These are phyloP conservation scores for Collybiopsis confluens DNA, from an alignment of 768 basidiomycete genomes.

Conservation along the genomic window DNA sequence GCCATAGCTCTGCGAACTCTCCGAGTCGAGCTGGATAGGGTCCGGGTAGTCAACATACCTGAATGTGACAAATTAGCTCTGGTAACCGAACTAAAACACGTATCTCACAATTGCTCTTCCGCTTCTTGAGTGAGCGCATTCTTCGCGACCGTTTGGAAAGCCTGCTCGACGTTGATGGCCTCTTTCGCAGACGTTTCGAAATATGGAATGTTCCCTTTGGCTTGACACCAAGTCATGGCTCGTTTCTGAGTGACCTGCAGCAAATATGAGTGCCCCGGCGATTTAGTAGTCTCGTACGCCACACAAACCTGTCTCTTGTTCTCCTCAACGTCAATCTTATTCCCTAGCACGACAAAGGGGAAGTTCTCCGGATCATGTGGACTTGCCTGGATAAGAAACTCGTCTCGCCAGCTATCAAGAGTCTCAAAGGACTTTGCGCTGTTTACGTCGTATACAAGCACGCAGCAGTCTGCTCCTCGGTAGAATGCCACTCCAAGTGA, in stretches of 20 bases:
- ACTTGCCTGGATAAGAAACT: slow-evolving; percentile 97
- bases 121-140: slow-evolving; percentile 97
- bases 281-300: background rate
- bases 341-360: slow-evolving; percentile 98
- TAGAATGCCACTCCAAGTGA: slow-evolving; percentile 99
- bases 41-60: slow-evolving; percentile 99
- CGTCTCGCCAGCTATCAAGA: slow-evolving; percentile 98
- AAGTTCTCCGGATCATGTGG: slow-evolving; percentile 99
- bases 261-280: slow-evolving; percentile 7
- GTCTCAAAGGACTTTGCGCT: slow-evolving; percentile 98
- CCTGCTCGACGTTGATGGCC: slow-evolving; percentile 99
- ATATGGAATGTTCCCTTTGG: slow-evolving; percentile 99
- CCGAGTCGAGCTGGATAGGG: slow-evolving; percentile 94
- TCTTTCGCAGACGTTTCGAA: slow-evolving; percentile 99
- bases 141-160: slow-evolving; percentile 99
- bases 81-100: slow-evolving; percentile 6
- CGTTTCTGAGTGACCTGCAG: slow-evolving; percentile 95
- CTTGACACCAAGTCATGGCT: slow-evolving; percentile 99
- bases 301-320: slow-evolving; percentile 85
- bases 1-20: slow-evolving; percentile 85
- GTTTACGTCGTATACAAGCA: slow-evolving; percentile 98
- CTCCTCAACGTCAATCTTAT: slow-evolving; percentile 99
- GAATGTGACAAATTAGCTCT: slow-evolving; percentile 13
- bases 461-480: slow-evolving; percentile 98
- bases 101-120: slow-evolving; percentile 84